Evolutionary conservation across 2,329 filamentous ascomycete species (phyloP).

Genomic region (Sarocladium strictum): DNA sequence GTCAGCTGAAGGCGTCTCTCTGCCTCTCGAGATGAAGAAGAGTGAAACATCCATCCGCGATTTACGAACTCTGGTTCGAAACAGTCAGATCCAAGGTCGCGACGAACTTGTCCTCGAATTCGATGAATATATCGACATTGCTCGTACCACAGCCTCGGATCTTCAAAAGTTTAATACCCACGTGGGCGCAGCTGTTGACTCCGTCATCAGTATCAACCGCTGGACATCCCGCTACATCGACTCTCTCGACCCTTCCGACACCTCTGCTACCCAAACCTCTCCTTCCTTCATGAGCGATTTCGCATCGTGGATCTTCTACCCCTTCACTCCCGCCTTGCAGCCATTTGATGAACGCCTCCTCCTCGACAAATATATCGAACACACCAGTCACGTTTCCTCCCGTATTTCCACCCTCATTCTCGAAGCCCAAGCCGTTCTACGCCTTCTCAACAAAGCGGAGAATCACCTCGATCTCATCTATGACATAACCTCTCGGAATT

Average conservation of each 20-base stretch:
- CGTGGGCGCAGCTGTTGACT: conserved; percentile 67
- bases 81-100: conserved; percentile 60
- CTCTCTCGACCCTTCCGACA: conserved; percentile 40
- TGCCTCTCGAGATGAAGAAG: conserved; percentile 75
- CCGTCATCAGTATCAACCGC: conserved; percentile 66
- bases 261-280: conserved; percentile 20
- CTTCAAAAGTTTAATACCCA: conserved; percentile 72
- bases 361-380: conserved; percentile 68
- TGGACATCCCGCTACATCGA: conserved; percentile 69
- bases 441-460: conserved; percentile 62
- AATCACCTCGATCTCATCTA: conserved; percentile 64
- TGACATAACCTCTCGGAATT: conserved; percentile 60
- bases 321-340: conserved; percentile 54
- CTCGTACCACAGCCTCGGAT: conserved; percentile 57
- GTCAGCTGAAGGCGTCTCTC: conserved; percentile 55
- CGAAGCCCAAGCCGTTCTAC: conserved; percentile 63
- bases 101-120: conserved; percentile 72
- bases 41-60: conserved; percentile 70
- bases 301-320: conserved; percentile 44
- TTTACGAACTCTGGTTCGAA: conserved; percentile 64
- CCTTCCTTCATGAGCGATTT: conserved; percentile 33
- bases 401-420: conserved; percentile 62
- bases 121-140: conserved; percentile 66
- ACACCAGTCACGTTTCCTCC: conserved; percentile 63
- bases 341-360: conserved; percentile 49